These are phyloP conservation scores for Myxozyma nipponensis DNA, from an alignment of 805 yeast species.

Conservation along the genomic window DNA sequence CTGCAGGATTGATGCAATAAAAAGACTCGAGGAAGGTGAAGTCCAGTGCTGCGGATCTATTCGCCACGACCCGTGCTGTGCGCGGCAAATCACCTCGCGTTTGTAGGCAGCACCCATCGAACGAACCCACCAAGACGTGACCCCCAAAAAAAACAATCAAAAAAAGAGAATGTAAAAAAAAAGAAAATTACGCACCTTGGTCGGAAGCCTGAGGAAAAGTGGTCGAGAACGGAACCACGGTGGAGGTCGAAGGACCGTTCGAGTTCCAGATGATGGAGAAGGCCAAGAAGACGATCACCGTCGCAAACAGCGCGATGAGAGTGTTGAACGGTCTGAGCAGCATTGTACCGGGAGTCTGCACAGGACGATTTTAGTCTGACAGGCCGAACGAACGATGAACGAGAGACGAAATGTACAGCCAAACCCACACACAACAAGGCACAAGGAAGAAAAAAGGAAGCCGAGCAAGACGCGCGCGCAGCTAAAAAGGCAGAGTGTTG, in stretches of 20 bases:
- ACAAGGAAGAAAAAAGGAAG: too few relatives aligned
- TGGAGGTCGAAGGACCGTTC: not conserved
- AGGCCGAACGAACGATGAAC: not conserved
- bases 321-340: conserved; percentile 23
- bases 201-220: too few relatives aligned
- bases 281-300: conserved; percentile 20
- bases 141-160: not conserved
- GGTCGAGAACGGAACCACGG: too few relatives aligned
- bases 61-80: too few relatives aligned
- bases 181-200: not conserved
- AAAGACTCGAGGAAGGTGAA: too few relatives aligned
- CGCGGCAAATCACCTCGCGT: not conserved
- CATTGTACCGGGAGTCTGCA: conserved; percentile 5
- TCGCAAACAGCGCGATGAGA: conserved; percentile 20
- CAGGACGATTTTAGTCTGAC: not conserved
- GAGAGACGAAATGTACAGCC: not conserved
- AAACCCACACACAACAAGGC: too few relatives aligned
- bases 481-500: too few relatives aligned
- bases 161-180: not conserved
- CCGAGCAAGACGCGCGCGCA: not conserved
- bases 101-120: not conserved
- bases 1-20: too few relatives aligned
- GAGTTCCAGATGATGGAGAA: conserved; percentile 23
- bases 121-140: not conserved
- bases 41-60: too few relatives aligned